phyloP scores from a whole-genome alignment of 1,139 yeast species.

The Yamadazyma friedrichii region DNA sequence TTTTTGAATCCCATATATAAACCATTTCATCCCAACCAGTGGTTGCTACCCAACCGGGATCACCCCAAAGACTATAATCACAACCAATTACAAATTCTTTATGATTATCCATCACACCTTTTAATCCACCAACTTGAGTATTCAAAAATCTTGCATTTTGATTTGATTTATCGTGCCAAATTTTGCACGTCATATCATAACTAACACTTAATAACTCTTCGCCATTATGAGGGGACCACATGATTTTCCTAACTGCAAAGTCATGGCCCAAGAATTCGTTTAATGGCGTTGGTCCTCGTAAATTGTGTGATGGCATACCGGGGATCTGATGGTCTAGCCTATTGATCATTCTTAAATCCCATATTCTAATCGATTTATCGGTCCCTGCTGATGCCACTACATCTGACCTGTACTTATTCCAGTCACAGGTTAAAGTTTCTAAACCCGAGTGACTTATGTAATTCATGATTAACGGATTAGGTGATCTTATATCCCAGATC shows the following conservation, averaged over 20 bases:
- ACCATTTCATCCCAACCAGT: constrained; percentile 98
- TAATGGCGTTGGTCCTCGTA: constrained; percentile 64
- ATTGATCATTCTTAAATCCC: constrained; percentile 81
- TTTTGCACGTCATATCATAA: constrained; percentile 88
- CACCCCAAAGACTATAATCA: constrained; percentile 96
- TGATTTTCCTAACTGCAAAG: constrained; percentile 76
- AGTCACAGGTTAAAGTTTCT: constrained; percentile 79
- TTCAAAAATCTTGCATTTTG: constrained; percentile 49
- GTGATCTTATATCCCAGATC: constrained; percentile 79
- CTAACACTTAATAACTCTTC: constrained; percentile 73
- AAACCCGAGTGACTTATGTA: constrained; percentile 75
- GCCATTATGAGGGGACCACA: constrained; percentile 88
- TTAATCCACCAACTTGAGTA: constrained; percentile 38
- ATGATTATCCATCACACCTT: constrained; percentile 66
- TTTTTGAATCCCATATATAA: constrained; percentile 77
- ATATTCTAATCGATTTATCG: constrained; percentile 75
- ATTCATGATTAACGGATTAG: constrained; percentile 60
- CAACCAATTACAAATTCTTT: constrained; percentile 92
- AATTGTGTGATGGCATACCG: constrained; percentile 38
- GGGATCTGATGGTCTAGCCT: constrained; percentile 33
- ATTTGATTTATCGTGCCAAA: constrained; percentile 76
- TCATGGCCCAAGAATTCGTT: constrained; percentile 87
- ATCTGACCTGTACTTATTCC: constrained; percentile 83
- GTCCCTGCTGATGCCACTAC: constrained; percentile 88
- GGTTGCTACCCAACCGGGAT: constrained; percentile 92